Base-by-base conservation (phyloP, 75 land plant species). In the Selaginella tamariscina region DNA sequence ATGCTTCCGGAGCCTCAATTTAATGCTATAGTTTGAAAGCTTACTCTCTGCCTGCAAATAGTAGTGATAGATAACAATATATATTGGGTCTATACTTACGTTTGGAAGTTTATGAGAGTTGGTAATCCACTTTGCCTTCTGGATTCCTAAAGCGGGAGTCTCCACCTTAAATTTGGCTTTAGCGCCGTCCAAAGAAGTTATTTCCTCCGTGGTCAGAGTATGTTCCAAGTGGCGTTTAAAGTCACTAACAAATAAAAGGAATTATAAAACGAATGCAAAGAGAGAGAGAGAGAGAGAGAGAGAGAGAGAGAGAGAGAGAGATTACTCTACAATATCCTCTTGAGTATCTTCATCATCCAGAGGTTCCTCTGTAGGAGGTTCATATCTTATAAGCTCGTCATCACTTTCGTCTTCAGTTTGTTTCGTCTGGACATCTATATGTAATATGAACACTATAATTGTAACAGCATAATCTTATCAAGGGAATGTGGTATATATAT, bases 111-210 rank as follows among this genome's bases (percentile, higher is more conserved):
- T 59, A 33, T 81, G 69, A 32, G 78, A 77, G 2, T 84, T 89
- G n/a, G 87, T 78, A 2, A 77, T 29, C 91, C 88, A 87, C 64
- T 77, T 82, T 30, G 73, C 68, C 1, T 18, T 66, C 57, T 77
- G 73, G 30, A 73, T 33, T 39, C 71, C 81, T 56, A 74, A n/a
- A 59, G 84, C 91, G 72, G 79, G 74, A 56, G 74, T 55, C 70
- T 83, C 79, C 71, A 79, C 74, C 28, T 68, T 75, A 68, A 75
- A 84, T 60, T 81, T 87, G 31, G 64, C 57, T 65, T 73, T 75
- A 55, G 64, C 75, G 54, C 70, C 65, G 26, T 32, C 56, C 71
- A 85, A 31, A 13, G 73, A 65, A 0, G 78, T 79, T 65, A 73
- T 75, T 63, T 83, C 90, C 68, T 60, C 76, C 20, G 82, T 67